A percentile compares a stretch with the other conserved stretches of the same genome.
Conservation (phyloP, 2,329 filamentous ascomycete species). For the Claviceps africana region DNA sequence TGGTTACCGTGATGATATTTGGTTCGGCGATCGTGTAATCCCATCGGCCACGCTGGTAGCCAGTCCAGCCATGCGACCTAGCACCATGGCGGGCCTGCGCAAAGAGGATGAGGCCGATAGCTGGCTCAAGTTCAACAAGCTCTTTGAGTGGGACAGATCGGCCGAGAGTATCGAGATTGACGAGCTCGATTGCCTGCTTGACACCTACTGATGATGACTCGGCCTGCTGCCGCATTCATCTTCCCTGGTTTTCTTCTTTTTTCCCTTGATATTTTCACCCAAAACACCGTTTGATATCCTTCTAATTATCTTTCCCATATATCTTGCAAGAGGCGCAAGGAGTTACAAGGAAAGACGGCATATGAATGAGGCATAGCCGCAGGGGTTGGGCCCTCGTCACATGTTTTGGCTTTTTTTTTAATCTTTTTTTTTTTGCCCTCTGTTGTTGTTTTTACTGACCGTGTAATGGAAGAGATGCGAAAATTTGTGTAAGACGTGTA, state of each 20-base stretch:
- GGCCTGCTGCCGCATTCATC: not conserved
- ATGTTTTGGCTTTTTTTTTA: not conserved
- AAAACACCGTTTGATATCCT: not conserved
- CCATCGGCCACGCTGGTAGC: conserved; percentile 31
- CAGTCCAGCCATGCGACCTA: conserved; percentile 38
- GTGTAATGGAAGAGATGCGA: not conserved
- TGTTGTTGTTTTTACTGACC: not conserved
- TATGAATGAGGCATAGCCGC: not conserved
- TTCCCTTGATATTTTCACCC: not conserved
- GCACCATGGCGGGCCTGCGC: conserved; percentile 14
- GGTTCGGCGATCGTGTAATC: conserved; percentile 32
- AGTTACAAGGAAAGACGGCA: conserved; percentile 5
- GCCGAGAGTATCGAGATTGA: conserved; percentile 86
- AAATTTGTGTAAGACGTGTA: not conserved
- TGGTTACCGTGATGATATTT: conserved; percentile 32
- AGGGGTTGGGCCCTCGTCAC: not conserved
- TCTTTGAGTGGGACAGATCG: conserved; percentile 50
- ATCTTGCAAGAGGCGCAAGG: conserved; percentile 10
- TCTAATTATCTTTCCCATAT: conserved; percentile 3
- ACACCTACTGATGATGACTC: conserved; percentile 43
- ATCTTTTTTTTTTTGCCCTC: not conserved
- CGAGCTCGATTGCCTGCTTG: conserved; percentile 79
- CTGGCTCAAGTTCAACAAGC: conserved; percentile 27
- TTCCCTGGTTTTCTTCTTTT: conserved; percentile 2
- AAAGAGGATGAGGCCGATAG: conserved; percentile 26